Evolutionary conservation across 768 basidiomycete genomes (phyloP).

Genomic region (Guyanaporus albipodus): DNA sequence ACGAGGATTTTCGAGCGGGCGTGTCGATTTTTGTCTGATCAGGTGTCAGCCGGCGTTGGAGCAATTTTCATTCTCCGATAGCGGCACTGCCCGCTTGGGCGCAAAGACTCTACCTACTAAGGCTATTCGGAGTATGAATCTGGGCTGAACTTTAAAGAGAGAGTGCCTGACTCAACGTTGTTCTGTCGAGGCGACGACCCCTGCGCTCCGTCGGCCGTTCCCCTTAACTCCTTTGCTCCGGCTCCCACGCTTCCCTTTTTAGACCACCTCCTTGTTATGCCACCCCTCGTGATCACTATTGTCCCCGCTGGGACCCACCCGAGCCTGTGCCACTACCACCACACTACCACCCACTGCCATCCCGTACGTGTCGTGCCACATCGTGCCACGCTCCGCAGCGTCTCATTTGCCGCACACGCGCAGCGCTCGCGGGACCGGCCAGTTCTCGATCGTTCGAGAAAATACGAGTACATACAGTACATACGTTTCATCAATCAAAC

Average conservation of each 20-base stretch:
- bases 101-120: slow-evolving; percentile 23
- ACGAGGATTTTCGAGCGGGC: slow-evolving; percentile 29
- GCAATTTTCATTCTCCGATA: slow-evolving; percentile 33
- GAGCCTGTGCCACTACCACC: not conserved
- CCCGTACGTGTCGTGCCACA: not conserved
- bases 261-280: slow-evolving; percentile 11
- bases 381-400: slow-evolving; percentile 9
- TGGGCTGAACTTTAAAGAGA: slow-evolving; percentile 21
- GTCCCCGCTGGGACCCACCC: not conserved
- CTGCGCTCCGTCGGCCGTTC: slow-evolving; percentile 6
- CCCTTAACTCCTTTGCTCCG: slow-evolving; percentile 17
- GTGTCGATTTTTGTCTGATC: slow-evolving; percentile 27
- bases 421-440: slow-evolving; percentile 23
- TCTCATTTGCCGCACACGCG: slow-evolving; percentile 8
- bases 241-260: slow-evolving; percentile 15
- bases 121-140: slow-evolving; percentile 28
- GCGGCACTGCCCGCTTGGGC: slow-evolving; percentile 28
- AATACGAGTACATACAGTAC: not conserved
- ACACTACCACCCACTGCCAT: slow-evolving; percentile 3
- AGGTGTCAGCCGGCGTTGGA: slow-evolving; percentile 30
- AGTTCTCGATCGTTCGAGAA: slow-evolving; percentile 7
- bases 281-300: slow-evolving; percentile 11
- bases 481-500: slow-evolving; percentile 1
- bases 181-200: slow-evolving; percentile 18
- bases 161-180: slow-evolving; percentile 22